These are phyloP conservation scores for Ceratopteris richardii DNA, from an alignment of 75 land plant species.

Conservation along the genomic window DNA sequence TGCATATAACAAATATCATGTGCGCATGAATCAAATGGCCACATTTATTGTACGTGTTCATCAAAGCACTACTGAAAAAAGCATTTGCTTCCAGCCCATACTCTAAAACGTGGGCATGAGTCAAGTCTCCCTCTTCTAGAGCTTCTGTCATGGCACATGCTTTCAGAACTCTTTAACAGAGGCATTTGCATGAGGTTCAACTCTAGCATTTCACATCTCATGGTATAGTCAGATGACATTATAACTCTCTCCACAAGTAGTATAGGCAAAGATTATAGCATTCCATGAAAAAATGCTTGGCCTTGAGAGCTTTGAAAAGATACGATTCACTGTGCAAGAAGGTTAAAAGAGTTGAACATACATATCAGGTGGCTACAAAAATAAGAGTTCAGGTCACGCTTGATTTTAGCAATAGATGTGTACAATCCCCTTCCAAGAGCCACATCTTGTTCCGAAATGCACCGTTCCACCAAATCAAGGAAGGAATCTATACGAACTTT, in stretches of 20 bases:
- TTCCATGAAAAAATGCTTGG: slow-evolving; percentile 2
- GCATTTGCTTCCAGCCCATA: neutral
- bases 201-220: neutral
- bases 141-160: neutral
- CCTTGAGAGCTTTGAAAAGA: neutral
- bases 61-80: slow-evolving; percentile 12
- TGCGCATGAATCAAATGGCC: slow-evolving; percentile 7
- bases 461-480: neutral
- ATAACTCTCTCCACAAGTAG: neutral
- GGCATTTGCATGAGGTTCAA: neutral
- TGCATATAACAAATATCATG: neutral
- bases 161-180: slow-evolving; percentile 1
- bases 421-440: neutral
- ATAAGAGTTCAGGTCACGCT: neutral
- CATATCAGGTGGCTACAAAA: neutral
- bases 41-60: slow-evolving; percentile 14
- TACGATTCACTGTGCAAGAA: neutral
- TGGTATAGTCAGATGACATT: neutral
- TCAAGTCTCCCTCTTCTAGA: neutral
- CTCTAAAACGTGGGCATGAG: neutral
- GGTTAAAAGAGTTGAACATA: neutral
- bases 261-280: slow-evolving; percentile 1
- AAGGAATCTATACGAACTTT: too few relatives aligned
- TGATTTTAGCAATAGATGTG: neutral
- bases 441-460: neutral